A percentile compares a stretch with the other conserved stretches of the same genome.
phyloP scores from a whole-genome alignment of 768 basidiomycete genomes.

The Imleria badia region DNA sequence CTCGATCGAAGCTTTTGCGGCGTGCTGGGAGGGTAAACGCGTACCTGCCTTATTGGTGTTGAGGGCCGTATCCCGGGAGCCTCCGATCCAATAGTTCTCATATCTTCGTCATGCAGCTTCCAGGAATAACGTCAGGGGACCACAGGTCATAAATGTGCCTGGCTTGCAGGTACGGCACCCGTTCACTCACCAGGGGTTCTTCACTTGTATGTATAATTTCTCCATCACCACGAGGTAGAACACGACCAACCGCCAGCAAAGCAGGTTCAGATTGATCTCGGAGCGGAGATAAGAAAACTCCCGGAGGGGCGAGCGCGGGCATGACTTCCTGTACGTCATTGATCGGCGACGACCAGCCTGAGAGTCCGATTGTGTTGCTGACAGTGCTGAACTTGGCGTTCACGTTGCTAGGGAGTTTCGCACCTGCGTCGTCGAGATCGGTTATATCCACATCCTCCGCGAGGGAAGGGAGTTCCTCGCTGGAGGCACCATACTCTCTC shows the following conservation, averaged over 20 bases:
- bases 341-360: slow-evolving; percentile 10
- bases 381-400: background rate
- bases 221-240: slow-evolving; percentile 19
- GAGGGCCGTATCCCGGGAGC: slow-evolving; percentile 2
- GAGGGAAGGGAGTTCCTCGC: slow-evolving; percentile 10
- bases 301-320: slow-evolving; percentile 22
- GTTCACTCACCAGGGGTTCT: slow-evolving; percentile 19
- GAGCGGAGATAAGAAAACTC: slow-evolving; percentile 32
- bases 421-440: slow-evolving; percentile 3
- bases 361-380: background rate
- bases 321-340: slow-evolving; percentile 12
- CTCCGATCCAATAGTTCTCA: background rate
- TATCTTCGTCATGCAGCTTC: slow-evolving; percentile 9
- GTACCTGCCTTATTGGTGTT: slow-evolving; percentile 24
- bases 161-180: background rate
- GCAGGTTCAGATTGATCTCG: slow-evolving; percentile 8
- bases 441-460: slow-evolving; percentile 7
- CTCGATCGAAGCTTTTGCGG: slow-evolving; percentile 27
- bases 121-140: background rate
- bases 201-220: slow-evolving; percentile 5
- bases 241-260: slow-evolving; percentile 3
- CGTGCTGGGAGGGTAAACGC: slow-evolving; percentile 20
- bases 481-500: slow-evolving; percentile 4
- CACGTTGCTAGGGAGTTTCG: slow-evolving; percentile 10
- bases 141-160: slow-evolving; percentile 2